Conservation (phyloP, 73 alveolate species). For the Paramecium sexaurelia region DNA sequence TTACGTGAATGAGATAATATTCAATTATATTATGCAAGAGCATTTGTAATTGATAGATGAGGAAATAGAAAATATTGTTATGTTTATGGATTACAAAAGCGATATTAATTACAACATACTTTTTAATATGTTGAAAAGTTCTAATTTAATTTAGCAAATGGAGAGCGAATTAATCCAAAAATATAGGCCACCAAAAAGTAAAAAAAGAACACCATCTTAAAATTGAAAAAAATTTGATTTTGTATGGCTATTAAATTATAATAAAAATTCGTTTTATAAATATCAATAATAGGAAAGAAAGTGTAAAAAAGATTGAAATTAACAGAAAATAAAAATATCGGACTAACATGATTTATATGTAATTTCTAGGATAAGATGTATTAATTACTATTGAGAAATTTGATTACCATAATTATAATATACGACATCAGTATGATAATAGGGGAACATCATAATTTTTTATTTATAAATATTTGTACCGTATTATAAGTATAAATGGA, state of each 20-base stretch:
- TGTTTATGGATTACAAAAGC: conserved; percentile 1
- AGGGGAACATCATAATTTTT: background rate
- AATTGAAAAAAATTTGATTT: background rate
- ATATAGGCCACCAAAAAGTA: conserved; percentile 21
- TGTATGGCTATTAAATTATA: background rate
- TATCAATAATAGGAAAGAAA: background rate
- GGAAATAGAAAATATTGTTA: background rate
- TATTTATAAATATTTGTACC: background rate
- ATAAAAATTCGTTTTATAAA: background rate
- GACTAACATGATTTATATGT: no score
- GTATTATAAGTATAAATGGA: background rate
- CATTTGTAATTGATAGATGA: conserved; percentile 28
- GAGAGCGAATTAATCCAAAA: background rate
- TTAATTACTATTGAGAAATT: background rate
- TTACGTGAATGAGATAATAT: background rate
- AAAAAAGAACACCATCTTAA: background rate
- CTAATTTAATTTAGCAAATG: background rate
- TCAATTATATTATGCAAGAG: conserved; percentile 28
- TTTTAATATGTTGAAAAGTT: background rate
- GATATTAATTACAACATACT: conserved; percentile 37
- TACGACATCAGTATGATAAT: background rate
- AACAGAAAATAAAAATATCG: background rate
- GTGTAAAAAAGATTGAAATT: background rate
- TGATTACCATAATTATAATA: background rate
- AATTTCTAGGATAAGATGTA: background rate